Evolutionary conservation across 2,329 filamentous ascomycete genomes (phyloP).

Genomic region (Periconia digitata): DNA sequence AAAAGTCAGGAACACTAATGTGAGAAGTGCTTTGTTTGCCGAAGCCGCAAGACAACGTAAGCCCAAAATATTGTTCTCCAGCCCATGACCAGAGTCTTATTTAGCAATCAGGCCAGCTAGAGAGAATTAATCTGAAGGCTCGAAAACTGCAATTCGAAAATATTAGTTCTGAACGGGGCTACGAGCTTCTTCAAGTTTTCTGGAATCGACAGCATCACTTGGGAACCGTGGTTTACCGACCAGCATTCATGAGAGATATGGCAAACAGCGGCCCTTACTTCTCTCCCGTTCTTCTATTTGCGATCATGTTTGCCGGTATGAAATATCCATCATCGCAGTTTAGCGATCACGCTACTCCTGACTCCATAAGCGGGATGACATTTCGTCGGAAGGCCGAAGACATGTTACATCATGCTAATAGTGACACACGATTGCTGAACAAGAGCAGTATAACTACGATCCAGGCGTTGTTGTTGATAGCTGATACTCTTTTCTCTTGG

Average conservation of each 20-base stretch:
- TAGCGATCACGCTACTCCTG: conserved; percentile 44
- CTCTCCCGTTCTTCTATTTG: conserved; percentile 58
- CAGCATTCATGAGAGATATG: conserved; percentile 49
- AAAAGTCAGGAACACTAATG: not conserved
- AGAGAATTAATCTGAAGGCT: conserved; percentile 49
- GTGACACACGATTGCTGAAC: conserved; percentile 48
- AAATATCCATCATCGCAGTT: conserved; percentile 48
- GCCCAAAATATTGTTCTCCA: not conserved
- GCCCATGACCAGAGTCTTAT: not conserved
- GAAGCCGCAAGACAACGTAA: conserved; percentile 50
- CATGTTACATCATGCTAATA: conserved; percentile 52
- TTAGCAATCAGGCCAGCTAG: conserved; percentile 43
- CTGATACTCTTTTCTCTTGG: conserved; percentile 53
- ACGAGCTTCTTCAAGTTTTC: conserved; percentile 54
- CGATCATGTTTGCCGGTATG: conserved; percentile 52
- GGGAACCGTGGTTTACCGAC: conserved; percentile 53
- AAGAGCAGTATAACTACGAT: conserved; percentile 57
- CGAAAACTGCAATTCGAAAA: conserved; percentile 59
- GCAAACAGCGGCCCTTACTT: conserved; percentile 58
- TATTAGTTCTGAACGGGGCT: conserved; percentile 53
- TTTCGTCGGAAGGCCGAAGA: conserved; percentile 53
- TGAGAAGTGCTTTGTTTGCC: conserved; percentile 47
- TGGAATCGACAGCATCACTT: conserved; percentile 58
- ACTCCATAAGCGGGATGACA: conserved; percentile 50
- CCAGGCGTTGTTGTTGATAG: conserved; percentile 56